Conservation (phyloP, 371 early-diverging fungal species). For the Lichtheimia hyalospora region DNA sequence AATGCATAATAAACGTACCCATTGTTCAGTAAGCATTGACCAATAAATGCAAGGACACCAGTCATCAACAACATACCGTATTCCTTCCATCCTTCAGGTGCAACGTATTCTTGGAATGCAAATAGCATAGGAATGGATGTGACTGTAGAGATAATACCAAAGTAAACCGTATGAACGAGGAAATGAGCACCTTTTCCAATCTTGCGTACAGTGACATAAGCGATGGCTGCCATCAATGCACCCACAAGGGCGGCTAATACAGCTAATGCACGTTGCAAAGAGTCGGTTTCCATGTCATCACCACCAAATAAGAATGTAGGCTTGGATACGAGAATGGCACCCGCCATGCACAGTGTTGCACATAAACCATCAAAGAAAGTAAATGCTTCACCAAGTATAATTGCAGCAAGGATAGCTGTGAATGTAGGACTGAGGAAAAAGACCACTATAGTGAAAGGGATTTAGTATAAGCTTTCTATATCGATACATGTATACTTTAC, state of each 20-base stretch:
- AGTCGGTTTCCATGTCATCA: not conserved
- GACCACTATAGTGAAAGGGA: slow-evolving; percentile 53
- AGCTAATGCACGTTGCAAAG: slow-evolving; percentile 31
- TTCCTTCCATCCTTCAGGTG: slow-evolving; percentile 25
- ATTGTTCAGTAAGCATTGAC: slow-evolving; percentile 69
- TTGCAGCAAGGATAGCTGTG: slow-evolving; percentile 64
- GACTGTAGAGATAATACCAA: slow-evolving; percentile 66
- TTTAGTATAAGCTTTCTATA: no score
- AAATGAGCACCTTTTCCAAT: slow-evolving; percentile 63
- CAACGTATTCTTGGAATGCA: slow-evolving; percentile 23
- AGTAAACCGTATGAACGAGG: slow-evolving; percentile 74
- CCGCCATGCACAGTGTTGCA: slow-evolving; percentile 56
- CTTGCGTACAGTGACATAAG: slow-evolving; percentile 71
- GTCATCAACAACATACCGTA: slow-evolving; percentile 38
- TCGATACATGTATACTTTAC: slow-evolving; percentile 12
- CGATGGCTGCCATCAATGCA: slow-evolving; percentile 59
- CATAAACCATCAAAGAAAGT: slow-evolving; percentile 54
- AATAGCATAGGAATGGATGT: slow-evolving; percentile 29
- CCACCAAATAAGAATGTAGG: slow-evolving; percentile 57
- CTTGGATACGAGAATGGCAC: slow-evolving; percentile 63
- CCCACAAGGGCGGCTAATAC: slow-evolving; percentile 48
- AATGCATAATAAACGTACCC: slow-evolving; percentile 35
- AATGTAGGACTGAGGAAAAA: slow-evolving; percentile 80
- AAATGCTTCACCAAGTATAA: slow-evolving; percentile 62
- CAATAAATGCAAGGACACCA: slow-evolving; percentile 66